Evolutionary conservation across 495 filamentous ascomycete species (phyloP).

Genomic region (Poronia punctata): DNA sequence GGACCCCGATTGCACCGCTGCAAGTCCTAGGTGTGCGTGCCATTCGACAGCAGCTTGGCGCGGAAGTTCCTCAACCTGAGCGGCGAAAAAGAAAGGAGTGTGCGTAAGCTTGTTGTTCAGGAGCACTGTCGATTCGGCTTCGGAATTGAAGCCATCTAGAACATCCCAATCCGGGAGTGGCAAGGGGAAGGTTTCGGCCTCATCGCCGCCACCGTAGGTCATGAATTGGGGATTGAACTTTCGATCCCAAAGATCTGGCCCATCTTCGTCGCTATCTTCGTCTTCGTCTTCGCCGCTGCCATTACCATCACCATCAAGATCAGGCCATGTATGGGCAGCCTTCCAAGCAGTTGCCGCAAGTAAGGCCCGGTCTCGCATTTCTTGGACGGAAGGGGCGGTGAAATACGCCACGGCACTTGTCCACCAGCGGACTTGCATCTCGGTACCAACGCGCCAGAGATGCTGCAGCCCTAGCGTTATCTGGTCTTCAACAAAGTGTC

Average conservation of each 20-base stretch:
- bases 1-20: constrained; percentile 14
- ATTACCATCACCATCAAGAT: background rate
- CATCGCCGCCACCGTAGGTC: constrained; percentile 17
- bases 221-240: constrained; percentile 44
- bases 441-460: constrained; percentile 73
- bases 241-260: constrained; percentile 68
- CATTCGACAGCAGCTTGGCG: constrained; percentile 66
- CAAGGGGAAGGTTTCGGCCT: constrained; percentile 9
- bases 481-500: constrained; percentile 23
- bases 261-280: constrained; percentile 34
- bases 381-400: constrained; percentile 16
- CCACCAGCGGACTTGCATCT: constrained; percentile 68
- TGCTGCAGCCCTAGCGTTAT: constrained; percentile 70
- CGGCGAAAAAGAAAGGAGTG: constrained; percentile 61
- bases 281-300: constrained; percentile 20
- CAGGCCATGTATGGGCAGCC: constrained; percentile 23
- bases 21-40: constrained; percentile 42
- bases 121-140: background rate
- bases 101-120: constrained; percentile 1
- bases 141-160: constrained; percentile 20
- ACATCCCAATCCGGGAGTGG: constrained; percentile 30
- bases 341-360: constrained; percentile 30
- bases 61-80: constrained; percentile 66
- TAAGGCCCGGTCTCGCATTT: constrained; percentile 12
- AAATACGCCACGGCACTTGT: constrained; percentile 67